Percentiles rank a stretch among this genome's conserved stretches.
Evolutionary conservation across 1,139 yeast species (phyloP).

Genomic region (Debaryomyces udenii): DNA sequence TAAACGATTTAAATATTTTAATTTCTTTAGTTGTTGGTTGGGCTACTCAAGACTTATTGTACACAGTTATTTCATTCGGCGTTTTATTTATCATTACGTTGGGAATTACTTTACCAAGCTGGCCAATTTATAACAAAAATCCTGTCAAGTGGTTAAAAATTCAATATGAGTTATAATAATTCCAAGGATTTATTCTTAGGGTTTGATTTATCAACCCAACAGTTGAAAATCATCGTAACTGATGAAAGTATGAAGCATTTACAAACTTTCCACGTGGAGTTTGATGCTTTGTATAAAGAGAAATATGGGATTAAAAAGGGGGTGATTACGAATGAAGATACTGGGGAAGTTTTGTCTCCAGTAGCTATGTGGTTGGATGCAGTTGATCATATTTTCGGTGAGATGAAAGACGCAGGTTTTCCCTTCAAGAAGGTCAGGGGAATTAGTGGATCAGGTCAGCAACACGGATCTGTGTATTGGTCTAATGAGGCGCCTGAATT

Average conservation of each 20-base stretch:
- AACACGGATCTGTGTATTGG: constrained; percentile 91
- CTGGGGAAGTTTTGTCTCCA: constrained; percentile 72
- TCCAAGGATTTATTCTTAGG: constrained; percentile 56
- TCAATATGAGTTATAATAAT: constrained; percentile 27
- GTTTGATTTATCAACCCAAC: constrained; percentile 88
- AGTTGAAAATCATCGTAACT: constrained; percentile 74
- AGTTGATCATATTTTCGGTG: constrained; percentile 61
- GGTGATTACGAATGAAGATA: constrained; percentile 54
- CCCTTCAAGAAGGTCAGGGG: constrained; percentile 66
- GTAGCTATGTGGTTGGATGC: constrained; percentile 91
- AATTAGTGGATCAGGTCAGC: constrained; percentile 87
- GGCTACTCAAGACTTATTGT: constrained; percentile 39
- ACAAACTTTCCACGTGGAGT: constrained; percentile 66
- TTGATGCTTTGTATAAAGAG: constrained; percentile 62
- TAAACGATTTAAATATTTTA: constrained; percentile 26
- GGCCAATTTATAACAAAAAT: constrained; percentile 53
- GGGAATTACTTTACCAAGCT: constrained; percentile 55
- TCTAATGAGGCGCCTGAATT: constrained; percentile 47
- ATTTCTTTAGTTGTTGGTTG: constrained; percentile 51
- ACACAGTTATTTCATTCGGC: constrained; percentile 40
- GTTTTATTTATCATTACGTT: constrained; percentile 36
- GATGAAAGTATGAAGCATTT: constrained; percentile 55
- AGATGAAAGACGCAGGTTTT: constrained; percentile 55
- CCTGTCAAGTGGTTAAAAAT: constrained; percentile 46
- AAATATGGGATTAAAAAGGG: constrained; percentile 70